These are phyloP conservation scores for Blumeria graminis DNA, from an alignment of 2,329 filamentous ascomycete species.

Conservation along the genomic window DNA sequence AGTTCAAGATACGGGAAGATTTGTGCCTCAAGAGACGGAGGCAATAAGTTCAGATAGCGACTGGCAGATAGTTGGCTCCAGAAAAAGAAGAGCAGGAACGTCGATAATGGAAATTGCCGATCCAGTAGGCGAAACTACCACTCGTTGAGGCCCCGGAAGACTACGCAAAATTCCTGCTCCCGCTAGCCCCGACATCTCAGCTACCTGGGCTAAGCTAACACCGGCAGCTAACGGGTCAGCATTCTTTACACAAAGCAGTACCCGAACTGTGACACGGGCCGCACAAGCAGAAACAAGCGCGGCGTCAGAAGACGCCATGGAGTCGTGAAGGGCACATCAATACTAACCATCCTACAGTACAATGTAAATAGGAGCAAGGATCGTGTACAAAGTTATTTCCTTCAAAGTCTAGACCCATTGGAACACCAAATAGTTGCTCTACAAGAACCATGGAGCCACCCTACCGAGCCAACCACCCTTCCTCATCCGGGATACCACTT, in stretches of 20 bases:
- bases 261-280: not conserved
- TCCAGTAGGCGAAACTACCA: not conserved
- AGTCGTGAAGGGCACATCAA: not conserved
- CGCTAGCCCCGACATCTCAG: not conserved
- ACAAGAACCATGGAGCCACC: not conserved
- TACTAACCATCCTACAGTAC: not conserved
- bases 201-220: no score
- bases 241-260: not conserved
- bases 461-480: no score
- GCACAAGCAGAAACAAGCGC: not conserved
- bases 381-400: not conserved
- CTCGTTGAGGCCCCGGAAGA: not conserved
- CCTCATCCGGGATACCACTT: not conserved
- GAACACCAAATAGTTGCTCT: not conserved
- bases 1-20: not conserved
- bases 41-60: not conserved
- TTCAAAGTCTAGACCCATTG: not conserved
- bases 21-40: not conserved
- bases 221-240: not conserved
- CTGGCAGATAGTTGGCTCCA: not conserved
- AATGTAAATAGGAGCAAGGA: slow-evolving; percentile 1
- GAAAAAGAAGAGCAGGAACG: not conserved
- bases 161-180: not conserved
- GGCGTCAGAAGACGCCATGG: not conserved
- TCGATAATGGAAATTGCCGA: not conserved